These are phyloP conservation scores for Colletotrichum karsti DNA, from an alignment of 2,329 filamentous ascomycete species.

Conservation along the genomic window DNA sequence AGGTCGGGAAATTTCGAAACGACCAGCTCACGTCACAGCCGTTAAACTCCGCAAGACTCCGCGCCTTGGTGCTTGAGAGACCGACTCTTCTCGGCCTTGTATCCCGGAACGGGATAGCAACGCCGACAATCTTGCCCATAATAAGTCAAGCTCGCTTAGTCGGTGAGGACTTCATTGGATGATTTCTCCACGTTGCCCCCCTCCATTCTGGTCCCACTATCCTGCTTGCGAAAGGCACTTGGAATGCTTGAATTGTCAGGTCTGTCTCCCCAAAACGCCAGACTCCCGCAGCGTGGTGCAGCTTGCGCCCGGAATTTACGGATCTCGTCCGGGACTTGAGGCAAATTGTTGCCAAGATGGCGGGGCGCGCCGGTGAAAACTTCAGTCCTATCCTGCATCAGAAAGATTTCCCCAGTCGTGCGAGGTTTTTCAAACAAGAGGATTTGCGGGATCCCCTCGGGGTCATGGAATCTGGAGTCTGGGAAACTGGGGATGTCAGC, in stretches of 20 bases:
- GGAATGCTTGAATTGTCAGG: not conserved
- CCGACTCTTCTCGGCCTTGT: not conserved
- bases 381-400: conserved; percentile 12
- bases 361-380: not conserved
- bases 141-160: not conserved
- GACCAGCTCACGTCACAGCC: conserved; percentile 13
- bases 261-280: not conserved
- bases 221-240: not conserved
- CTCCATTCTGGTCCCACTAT: not conserved
- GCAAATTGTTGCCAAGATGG: not conserved
- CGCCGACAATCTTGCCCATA: not conserved
- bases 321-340: conserved; percentile 14
- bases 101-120: not conserved
- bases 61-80: not conserved
- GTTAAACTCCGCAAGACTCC: conserved; percentile 28
- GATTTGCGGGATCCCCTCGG: conserved; percentile 22
- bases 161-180: conserved; percentile 12
- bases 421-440: not conserved
- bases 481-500: not conserved
- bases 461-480: conserved; percentile 13
- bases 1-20: conserved; percentile 13
- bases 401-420: conserved; percentile 5
- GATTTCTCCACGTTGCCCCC: conserved; percentile 2
- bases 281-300: not conserved
- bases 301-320: not conserved